Evolutionary conservation across 768 basidiomycete genomes (phyloP).

Genomic region (Calocybe gangraenosa): DNA sequence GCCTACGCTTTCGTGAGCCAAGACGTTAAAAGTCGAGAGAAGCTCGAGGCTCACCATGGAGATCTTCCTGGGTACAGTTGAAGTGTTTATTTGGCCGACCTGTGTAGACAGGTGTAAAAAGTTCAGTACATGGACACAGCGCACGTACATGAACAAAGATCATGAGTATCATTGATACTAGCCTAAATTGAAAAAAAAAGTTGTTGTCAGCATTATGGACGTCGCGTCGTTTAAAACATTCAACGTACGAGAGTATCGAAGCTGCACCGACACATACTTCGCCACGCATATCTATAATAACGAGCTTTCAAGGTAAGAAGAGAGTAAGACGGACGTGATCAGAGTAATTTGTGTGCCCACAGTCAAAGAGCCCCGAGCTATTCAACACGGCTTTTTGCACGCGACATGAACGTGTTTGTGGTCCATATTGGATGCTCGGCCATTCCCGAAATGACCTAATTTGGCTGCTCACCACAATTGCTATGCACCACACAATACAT

Average conservation of each 20-base stretch:
- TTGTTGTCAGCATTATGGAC: too few species aligned
- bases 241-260: constrained; percentile 65
- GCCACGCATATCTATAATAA: constrained; percentile 52
- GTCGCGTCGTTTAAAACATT: constrained; percentile 13
- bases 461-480: neutral
- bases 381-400: constrained; percentile 7
- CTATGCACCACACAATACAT: neutral
- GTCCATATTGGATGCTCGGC: constrained; percentile 12
- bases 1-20: constrained; percentile 34
- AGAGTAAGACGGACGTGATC: constrained; percentile 10
- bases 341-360: too few species aligned
- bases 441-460: constrained; percentile 12
- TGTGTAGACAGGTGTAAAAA: constrained; percentile 30
- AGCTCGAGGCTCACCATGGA: constrained; percentile 53
- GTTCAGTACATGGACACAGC: constrained; percentile 11
- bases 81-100: constrained; percentile 83
- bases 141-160: constrained; percentile 76
- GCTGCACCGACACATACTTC: constrained; percentile 74
- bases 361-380: constrained; percentile 15
- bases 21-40: neutral
- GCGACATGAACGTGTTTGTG: constrained; percentile 29
- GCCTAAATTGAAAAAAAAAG: constrained; percentile 23
- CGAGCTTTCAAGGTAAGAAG: neutral
- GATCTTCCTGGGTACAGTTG: constrained; percentile 64
- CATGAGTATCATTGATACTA: constrained; percentile 56